These are phyloP conservation scores for Nicotiana rustica DNA, from an alignment of 305 asterid species.

Conservation along the genomic window DNA sequence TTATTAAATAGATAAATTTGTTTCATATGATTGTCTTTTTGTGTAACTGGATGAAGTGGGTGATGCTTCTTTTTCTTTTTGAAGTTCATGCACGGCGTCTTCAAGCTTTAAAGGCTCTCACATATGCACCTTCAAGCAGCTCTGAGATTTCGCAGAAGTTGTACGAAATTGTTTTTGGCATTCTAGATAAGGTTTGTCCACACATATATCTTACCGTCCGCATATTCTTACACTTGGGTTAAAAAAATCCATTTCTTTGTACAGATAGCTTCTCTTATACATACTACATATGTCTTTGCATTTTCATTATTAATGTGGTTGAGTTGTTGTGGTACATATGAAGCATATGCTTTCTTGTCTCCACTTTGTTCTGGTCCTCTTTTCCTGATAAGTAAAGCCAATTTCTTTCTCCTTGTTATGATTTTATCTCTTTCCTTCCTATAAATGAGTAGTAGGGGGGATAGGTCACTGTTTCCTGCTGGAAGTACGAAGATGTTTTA, in stretches of 20 bases:
- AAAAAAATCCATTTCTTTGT: neutral
- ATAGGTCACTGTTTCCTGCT: conserved; percentile 23
- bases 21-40: conserved; percentile 26
- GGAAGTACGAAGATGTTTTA: conserved; percentile 15
- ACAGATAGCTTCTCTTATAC: conserved; percentile 14
- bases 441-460: neutral
- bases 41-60: conserved; percentile 31
- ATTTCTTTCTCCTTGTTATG: neutral
- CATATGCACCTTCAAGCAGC: conserved; percentile 93
- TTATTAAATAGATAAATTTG: neutral
- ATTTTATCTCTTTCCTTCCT: conserved; percentile 4
- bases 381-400: conserved; percentile 24
- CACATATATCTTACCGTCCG: neutral
- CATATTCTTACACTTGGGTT: neutral
- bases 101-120: conserved; percentile 97
- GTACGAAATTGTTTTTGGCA: conserved; percentile 92
- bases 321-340: conserved; percentile 6
- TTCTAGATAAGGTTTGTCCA: conserved; percentile 86
- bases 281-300: conserved; percentile 11
- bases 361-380: neutral
- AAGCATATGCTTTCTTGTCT: conserved; percentile 10
- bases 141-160: conserved; percentile 84
- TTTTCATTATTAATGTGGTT: conserved; percentile 3
- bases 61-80: conserved; percentile 46
- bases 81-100: conserved; percentile 98